These are phyloP conservation scores for Quillaja saponaria DNA, from an alignment of 306 rosid species.

Conservation along the genomic window DNA sequence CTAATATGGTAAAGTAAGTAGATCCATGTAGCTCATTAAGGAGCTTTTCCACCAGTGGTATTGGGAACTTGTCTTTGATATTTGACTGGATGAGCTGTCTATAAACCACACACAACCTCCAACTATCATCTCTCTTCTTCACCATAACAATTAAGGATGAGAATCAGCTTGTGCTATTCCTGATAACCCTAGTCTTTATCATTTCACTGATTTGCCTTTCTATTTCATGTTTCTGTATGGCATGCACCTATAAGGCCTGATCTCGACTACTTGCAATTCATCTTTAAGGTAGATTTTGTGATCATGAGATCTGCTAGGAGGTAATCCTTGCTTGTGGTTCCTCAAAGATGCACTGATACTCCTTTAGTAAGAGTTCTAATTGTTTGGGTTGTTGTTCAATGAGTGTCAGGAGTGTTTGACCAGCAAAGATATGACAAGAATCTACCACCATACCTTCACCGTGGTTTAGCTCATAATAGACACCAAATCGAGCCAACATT, in stretches of 20 bases:
- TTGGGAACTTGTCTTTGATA: not conserved
- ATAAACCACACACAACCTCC: not conserved
- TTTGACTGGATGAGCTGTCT: not conserved
- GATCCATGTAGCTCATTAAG: not conserved
- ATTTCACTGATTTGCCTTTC: not conserved
- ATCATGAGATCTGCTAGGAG: not conserved
- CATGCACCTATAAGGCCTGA: not conserved
- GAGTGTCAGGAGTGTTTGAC: no score
- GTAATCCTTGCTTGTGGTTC: not conserved
- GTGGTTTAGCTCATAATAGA: no score
- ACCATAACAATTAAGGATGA: not conserved
- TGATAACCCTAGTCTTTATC: not conserved
- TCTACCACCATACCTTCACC: no score
- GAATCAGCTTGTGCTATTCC: not conserved
- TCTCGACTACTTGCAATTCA: not conserved
- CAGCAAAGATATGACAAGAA: no score
- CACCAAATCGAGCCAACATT: no score
- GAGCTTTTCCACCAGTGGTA: no score
- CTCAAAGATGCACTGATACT: not conserved
- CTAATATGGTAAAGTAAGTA: not conserved
- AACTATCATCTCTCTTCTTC: not conserved
- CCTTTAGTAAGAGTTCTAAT: not conserved
- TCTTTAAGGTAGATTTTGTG: not conserved
- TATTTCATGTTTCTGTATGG: no score
- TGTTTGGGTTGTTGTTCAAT: not conserved